A percentile compares a stretch with the other conserved stretches of the same genome.
These are phyloP conservation scores for Trichosporon ovoides DNA, from an alignment of 1,284 basidiomycete genomes.

Conservation along the genomic window DNA sequence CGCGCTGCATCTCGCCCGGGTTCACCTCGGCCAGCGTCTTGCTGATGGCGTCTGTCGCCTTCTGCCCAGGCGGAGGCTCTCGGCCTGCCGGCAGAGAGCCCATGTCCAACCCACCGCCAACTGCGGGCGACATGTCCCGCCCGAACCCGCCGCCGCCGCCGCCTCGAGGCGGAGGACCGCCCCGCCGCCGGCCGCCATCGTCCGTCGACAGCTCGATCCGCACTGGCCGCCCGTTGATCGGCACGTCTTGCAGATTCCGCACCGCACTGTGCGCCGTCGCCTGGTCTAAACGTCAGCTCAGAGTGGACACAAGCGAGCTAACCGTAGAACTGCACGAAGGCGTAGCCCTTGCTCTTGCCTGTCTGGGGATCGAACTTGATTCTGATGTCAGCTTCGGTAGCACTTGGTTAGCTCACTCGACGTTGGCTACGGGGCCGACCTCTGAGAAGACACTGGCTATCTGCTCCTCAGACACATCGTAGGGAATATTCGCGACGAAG, in stretches of 20 bases:
- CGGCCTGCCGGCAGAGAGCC: conserved; percentile 70
- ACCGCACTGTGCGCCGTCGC: conserved; percentile 83
- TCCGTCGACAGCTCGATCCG: conserved; percentile 67
- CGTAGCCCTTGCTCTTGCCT: conserved; percentile 93
- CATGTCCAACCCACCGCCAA: conserved; percentile 52
- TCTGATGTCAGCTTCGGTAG: conserved; percentile 50
- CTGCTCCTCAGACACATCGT: conserved; percentile 50
- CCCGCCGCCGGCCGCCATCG: conserved; percentile 54
- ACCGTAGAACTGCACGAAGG: conserved; percentile 96
- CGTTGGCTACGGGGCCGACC: conserved; percentile 51
- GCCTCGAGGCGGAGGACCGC: conserved; percentile 13
- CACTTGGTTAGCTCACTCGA: conserved; percentile 41
- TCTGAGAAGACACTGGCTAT: conserved; percentile 49
- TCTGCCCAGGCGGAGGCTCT: conserved; percentile 67
- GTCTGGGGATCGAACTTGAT: conserved; percentile 94
- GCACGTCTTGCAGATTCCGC: conserved; percentile 75
- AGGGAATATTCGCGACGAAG: conserved; percentile 2
- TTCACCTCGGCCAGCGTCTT: conserved; percentile 78
- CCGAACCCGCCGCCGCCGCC: conserved; percentile 30
- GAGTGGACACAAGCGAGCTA: conserved; percentile 41
- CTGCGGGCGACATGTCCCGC: conserved; percentile 47
- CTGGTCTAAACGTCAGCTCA: conserved; percentile 59
- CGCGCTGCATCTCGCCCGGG: conserved; percentile 82
- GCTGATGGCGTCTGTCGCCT: conserved; percentile 77
- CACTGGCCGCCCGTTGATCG: conserved; percentile 74